Percentiles rank a stretch among this genome's conserved stretches.
phyloP scores from a whole-genome alignment of 768 basidiomycete genomes.

The Ramaria sp. region DNA sequence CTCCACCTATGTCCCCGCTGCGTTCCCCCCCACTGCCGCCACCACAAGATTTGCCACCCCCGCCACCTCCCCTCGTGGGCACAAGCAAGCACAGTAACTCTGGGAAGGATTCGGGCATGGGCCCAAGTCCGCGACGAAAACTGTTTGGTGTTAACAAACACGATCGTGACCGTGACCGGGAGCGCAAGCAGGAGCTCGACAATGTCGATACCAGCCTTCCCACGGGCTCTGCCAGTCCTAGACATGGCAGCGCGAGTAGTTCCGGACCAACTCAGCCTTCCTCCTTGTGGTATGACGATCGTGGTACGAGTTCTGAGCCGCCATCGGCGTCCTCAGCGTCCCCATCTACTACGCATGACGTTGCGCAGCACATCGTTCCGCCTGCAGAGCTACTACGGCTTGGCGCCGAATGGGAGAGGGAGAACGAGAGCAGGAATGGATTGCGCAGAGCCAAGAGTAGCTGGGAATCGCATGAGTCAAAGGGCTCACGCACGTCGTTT shows the following conservation, averaged over 20 bases:
- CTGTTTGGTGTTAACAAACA: neutral
- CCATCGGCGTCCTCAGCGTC: neutral
- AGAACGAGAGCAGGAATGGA: neutral
- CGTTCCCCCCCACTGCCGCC: neutral
- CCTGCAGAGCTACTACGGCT: conserved; percentile 2
- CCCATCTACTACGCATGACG: neutral
- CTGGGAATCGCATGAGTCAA: neutral
- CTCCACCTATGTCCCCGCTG: neutral
- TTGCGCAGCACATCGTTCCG: conserved; percentile 2
- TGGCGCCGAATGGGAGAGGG: neutral
- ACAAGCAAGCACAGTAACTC: neutral
- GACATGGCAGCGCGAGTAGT: no score
- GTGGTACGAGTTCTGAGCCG: no score
- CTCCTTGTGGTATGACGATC: neutral
- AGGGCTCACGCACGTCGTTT: neutral
- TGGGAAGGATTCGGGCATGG: neutral
- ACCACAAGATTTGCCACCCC: neutral
- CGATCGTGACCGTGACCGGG: neutral
- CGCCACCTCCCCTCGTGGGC: neutral
- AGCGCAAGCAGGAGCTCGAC: neutral
- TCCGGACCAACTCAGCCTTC: neutral
- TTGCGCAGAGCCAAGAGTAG: neutral
- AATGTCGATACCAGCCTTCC: neutral
- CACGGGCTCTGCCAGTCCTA: neutral
- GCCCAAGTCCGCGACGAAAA: neutral